Evolutionary conservation across 2,329 filamentous ascomycete species (phyloP).

Genomic region (Cercospora sesami): DNA sequence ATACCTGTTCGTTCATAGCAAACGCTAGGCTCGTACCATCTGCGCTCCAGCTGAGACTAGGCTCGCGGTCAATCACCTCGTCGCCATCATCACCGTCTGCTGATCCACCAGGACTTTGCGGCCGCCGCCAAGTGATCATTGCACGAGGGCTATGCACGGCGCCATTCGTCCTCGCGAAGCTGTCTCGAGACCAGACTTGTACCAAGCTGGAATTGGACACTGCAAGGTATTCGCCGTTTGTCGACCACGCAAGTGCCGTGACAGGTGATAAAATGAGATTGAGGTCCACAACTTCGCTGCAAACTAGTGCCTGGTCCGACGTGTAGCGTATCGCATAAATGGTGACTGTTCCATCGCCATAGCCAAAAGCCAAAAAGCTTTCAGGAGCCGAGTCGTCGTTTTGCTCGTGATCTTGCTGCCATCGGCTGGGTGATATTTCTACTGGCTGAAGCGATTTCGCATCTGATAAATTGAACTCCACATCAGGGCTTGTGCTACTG

Average conservation of each 20-base stretch:
- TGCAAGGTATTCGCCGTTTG: conserved; percentile 46
- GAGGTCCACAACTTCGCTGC: conserved; percentile 26
- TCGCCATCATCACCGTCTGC: conserved; percentile 12
- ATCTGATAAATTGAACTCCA: conserved; percentile 19
- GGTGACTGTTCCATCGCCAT: conserved; percentile 43
- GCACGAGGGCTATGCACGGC: conserved; percentile 21
- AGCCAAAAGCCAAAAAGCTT: conserved; percentile 43
- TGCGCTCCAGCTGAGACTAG: conserved; percentile 53
- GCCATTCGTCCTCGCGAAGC: conserved; percentile 25
- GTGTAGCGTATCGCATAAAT: conserved; percentile 42
- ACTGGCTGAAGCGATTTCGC: conserved; percentile 40
- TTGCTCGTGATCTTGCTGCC: conserved; percentile 17
- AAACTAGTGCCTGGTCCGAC: conserved; percentile 10
- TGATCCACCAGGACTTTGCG: conserved; percentile 5
- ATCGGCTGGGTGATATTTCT: conserved; percentile 41
- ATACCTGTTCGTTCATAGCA: conserved; percentile 47
- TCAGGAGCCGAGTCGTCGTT: conserved; percentile 5
- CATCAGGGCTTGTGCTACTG: conserved; percentile 5
- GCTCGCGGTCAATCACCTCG: conserved; percentile 24
- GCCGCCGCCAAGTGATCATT: conserved; percentile 35
- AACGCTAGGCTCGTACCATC: conserved; percentile 57
- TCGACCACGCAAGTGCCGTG: conserved; percentile 48
- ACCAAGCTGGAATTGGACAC: conserved; percentile 47
- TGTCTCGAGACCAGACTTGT: conserved; percentile 45
- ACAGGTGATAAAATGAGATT: conserved; percentile 36